These are phyloP conservation scores for Phycomyces nitens DNA, from an alignment of 192 early-diverging fungal genomes.

Conservation along the genomic window DNA sequence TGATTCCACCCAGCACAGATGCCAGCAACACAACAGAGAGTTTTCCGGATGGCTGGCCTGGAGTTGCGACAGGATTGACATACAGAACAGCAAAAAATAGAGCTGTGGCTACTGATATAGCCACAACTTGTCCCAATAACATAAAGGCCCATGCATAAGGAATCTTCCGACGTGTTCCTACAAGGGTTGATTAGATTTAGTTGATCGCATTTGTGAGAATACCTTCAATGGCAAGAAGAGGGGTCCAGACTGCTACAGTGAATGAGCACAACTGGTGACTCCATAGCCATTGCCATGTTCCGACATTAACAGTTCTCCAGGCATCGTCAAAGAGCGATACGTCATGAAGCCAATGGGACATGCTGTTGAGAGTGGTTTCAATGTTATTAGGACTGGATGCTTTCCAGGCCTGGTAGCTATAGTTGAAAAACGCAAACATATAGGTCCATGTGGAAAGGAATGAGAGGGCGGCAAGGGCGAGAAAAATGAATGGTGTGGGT, in stretches of 20 bases:
- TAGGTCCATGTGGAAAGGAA: constrained; percentile 26
- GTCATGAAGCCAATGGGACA: constrained; percentile 30
- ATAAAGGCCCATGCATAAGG: constrained; percentile 30
- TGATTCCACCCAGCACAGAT: constrained; percentile 4
- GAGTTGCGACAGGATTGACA: not conserved
- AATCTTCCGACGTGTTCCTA: constrained; percentile 16
- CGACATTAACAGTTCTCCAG: constrained; percentile 27
- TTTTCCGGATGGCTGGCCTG: not conserved
- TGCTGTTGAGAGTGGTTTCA: constrained; percentile 4
- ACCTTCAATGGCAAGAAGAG: constrained; percentile 32
- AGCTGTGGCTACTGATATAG: constrained; percentile 23
- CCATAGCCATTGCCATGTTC: constrained; percentile 29
- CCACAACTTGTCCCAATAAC: constrained; percentile 31
- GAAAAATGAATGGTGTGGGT: not conserved
- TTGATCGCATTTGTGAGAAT: not conserved
- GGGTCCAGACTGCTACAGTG: constrained; percentile 31
- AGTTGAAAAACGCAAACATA: constrained; percentile 29
- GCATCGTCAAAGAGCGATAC: constrained; percentile 26
- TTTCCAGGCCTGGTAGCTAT: constrained; percentile 21
- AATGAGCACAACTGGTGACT: constrained; percentile 33
- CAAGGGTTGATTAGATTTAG: too few relatives aligned
- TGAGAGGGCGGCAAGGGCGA: not conserved
- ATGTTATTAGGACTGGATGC: not conserved
- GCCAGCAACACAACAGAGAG: not conserved
- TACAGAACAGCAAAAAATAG: constrained; percentile 28